These are phyloP conservation scores for Dipteronia sinensis DNA, from an alignment of 345 rosid genomes.

Conservation along the genomic window DNA sequence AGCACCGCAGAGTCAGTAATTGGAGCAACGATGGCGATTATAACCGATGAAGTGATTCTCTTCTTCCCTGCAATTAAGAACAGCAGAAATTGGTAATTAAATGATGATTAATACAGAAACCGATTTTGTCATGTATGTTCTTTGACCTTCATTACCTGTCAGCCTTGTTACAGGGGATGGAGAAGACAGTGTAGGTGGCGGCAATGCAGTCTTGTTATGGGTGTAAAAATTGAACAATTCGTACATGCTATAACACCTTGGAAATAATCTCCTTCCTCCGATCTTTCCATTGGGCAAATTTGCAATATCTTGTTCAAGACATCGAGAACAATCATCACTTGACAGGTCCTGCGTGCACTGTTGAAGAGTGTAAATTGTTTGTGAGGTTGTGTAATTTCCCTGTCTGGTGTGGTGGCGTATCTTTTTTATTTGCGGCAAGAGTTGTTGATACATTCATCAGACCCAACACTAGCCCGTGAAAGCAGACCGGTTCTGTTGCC, in stretches of 20 bases:
- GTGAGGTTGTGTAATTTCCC: background rate
- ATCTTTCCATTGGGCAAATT: background rate
- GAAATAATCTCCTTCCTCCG: background rate
- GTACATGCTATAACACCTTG: slow-evolving; percentile 44
- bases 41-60: slow-evolving; percentile 19
- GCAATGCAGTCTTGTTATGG: background rate
- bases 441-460: background rate
- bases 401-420: slow-evolving; percentile 18
- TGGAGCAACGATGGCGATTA: slow-evolving; percentile 34
- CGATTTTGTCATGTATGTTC: background rate
- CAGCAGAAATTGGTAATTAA: background rate
- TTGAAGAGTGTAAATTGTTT: background rate
- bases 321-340: slow-evolving; percentile 15
- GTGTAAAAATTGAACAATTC: slow-evolving; percentile 30
- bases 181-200: background rate
- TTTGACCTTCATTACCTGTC: background rate
- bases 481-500: background rate
- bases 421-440: background rate
- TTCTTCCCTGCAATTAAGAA: slow-evolving; percentile 27
- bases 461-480: background rate
- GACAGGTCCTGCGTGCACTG: slow-evolving; percentile 27
- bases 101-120: too few species aligned
- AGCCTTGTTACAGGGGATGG: too few species aligned
- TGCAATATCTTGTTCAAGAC: slow-evolving; percentile 18
- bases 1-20: slow-evolving; percentile 27